Conservation (phyloP, 1,284 basidiomycete genomes). For the Taiwanofungus camphoratus region DNA sequence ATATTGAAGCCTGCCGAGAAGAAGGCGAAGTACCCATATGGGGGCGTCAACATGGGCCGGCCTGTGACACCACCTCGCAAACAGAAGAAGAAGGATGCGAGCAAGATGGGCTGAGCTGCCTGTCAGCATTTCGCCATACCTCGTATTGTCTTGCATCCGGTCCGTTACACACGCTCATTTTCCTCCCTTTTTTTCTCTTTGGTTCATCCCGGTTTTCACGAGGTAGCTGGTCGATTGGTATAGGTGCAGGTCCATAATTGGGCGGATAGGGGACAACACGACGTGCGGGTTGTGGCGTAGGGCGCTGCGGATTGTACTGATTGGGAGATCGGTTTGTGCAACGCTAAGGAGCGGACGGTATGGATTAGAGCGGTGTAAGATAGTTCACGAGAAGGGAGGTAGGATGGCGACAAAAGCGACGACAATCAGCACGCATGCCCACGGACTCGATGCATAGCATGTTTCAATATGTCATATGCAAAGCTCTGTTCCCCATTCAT, state of each 20-base stretch:
- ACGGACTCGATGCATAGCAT: slow-evolving; percentile 20
- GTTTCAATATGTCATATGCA: slow-evolving; percentile 18
- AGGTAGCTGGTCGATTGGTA: slow-evolving; percentile 16
- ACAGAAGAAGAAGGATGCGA: slow-evolving; percentile 77
- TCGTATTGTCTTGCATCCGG: slow-evolving; percentile 15
- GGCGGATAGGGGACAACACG: neutral
- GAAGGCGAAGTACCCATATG: slow-evolving; percentile 90
- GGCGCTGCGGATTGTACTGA: slow-evolving; percentile 2
- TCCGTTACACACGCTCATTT: slow-evolving; percentile 24
- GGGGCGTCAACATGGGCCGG: slow-evolving; percentile 73
- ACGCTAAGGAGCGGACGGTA: neutral
- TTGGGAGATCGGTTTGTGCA: slow-evolving; percentile 2
- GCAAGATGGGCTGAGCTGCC: slow-evolving; percentile 55
- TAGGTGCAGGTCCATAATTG: slow-evolving; percentile 17
- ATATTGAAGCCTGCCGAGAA: slow-evolving; percentile 99
- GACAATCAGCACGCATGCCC: slow-evolving; percentile 19
- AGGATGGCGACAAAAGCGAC: slow-evolving; percentile 15
- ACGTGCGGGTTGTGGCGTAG: neutral
- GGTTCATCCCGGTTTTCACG: slow-evolving; percentile 16
- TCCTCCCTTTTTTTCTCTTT: slow-evolving; percentile 19
- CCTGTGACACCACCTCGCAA: slow-evolving; percentile 80
- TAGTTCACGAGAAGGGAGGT: slow-evolving; percentile 3
- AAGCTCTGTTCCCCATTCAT: slow-evolving; percentile 11
- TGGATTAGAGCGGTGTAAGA: slow-evolving; percentile 1
- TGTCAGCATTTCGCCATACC: slow-evolving; percentile 24